These are phyloP conservation scores for Eucalyptus virginea DNA, from an alignment of 345 rosid species.

Conservation along the genomic window DNA sequence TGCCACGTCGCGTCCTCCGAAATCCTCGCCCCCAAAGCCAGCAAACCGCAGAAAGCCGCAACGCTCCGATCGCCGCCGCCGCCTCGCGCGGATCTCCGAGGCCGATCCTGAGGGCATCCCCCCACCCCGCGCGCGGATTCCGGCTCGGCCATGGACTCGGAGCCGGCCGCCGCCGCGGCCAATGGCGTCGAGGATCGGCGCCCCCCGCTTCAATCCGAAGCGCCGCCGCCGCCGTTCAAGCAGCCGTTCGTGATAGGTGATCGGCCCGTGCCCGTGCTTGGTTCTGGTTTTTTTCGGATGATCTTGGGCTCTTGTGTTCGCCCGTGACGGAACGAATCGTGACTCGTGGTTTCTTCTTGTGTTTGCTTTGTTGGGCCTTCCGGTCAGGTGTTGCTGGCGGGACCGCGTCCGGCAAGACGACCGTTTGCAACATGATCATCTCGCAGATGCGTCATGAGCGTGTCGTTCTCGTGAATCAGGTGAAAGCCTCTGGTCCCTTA, in stretches of 20 bases:
- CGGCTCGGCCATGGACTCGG: conserved; percentile 16
- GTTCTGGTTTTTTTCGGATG: not conserved
- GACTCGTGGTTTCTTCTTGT: not conserved
- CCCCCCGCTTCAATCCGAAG: conserved; percentile 7
- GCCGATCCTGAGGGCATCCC: not conserved
- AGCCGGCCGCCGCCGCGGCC: not conserved
- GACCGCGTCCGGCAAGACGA: conserved; percentile 92
- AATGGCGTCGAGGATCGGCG: conserved; percentile 8
- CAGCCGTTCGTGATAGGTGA: conserved; percentile 73
- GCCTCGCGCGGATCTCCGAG: not conserved
- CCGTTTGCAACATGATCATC: conserved; percentile 88
- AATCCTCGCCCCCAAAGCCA: not conserved
- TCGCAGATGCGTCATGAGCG: conserved; percentile 81
- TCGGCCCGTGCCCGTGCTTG: not conserved
- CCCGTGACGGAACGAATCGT: not conserved
- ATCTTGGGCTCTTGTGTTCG: not conserved
- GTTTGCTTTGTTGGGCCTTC: not conserved
- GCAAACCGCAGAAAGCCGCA: too few species aligned
- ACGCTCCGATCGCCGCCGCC: not conserved
- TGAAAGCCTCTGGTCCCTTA: not conserved
- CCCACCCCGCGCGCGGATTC: not conserved
- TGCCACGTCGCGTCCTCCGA: not conserved
- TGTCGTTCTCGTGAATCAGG: conserved; percentile 81
- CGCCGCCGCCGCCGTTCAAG: conserved; percentile 20
- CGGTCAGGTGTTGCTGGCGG: conserved; percentile 80